Conservation (phyloP, 192 early-diverging fungal species). For the Coemansia sp. region DNA sequence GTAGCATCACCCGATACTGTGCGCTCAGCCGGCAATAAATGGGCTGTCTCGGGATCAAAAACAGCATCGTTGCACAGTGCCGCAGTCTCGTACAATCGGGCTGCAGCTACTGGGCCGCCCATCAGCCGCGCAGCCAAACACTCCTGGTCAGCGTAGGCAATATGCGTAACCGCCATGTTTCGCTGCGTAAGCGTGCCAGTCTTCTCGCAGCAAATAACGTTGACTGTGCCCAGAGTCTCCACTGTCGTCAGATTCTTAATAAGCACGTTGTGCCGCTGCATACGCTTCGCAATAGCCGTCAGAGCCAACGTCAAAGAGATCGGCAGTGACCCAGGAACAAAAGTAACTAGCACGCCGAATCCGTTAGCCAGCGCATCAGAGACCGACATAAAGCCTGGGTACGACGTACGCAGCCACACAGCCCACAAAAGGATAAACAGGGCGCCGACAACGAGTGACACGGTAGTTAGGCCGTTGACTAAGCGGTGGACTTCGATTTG, state of each 20-base stretch:
- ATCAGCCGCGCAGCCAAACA: constrained; percentile 19
- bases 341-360: constrained; percentile 71
- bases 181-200: constrained; percentile 89
- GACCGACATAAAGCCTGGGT: constrained; percentile 60
- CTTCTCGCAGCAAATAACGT: constrained; percentile 79
- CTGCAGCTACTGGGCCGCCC: constrained; percentile 11
- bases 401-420: constrained; percentile 60
- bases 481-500: constrained; percentile 73
- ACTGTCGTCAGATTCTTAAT: constrained; percentile 83
- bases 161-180: constrained; percentile 63
- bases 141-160: constrained; percentile 30
- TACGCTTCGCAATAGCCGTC: constrained; percentile 72
- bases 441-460: constrained; percentile 55
- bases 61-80: constrained; percentile 68
- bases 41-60: constrained; percentile 58
- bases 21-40: constrained; percentile 61
- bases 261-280: constrained; percentile 70
- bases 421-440: constrained; percentile 59
- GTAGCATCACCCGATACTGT: constrained; percentile 80
- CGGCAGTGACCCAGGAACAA: constrained; percentile 82
- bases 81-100: constrained; percentile 47
- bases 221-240: constrained; percentile 84
- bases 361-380: constrained; percentile 57
- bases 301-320: constrained; percentile 75
- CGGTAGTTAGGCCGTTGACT: constrained; percentile 65